phyloP scores from a whole-genome alignment of 2,329 filamentous ascomycete species.

The Gliomastix tumulicola region DNA sequence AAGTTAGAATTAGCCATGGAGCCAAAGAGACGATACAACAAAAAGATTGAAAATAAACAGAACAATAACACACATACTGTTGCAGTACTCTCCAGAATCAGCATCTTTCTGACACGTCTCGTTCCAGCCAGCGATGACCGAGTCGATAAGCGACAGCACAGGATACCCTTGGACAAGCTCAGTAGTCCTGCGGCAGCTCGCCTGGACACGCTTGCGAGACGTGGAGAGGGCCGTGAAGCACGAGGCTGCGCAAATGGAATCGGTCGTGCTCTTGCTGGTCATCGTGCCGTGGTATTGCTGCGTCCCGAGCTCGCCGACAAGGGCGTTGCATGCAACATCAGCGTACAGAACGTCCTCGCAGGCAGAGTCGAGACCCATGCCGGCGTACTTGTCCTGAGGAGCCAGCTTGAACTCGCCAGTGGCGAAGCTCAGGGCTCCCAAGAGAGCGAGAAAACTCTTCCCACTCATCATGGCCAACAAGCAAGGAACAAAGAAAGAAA shows the following conservation, averaged over 20 bases:
- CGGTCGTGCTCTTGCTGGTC: not conserved
- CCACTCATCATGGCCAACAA: too few species aligned
- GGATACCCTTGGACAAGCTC: not conserved
- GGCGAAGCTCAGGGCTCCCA: too few species aligned
- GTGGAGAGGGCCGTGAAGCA: not conserved
- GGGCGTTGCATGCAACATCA: too few species aligned
- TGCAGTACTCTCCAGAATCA: slow-evolving; percentile 4
- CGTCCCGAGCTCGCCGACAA: not conserved
- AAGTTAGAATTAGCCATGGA: not conserved
- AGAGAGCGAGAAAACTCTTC: too few species aligned
- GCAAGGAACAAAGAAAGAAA: too few species aligned
- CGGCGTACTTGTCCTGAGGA: too few species aligned
- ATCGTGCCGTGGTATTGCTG: slow-evolving; percentile 1
- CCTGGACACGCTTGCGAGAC: not conserved
- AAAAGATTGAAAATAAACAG: not conserved
- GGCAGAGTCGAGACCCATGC: too few species aligned
- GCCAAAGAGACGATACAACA: too few species aligned
- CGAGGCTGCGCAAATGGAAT: not conserved
- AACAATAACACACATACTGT: not conserved
- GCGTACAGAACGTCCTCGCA: too few species aligned
- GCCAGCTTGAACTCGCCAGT: too few species aligned
- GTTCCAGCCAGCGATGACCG: slow-evolving; percentile 1
- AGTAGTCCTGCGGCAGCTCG: not conserved
- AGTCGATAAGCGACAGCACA: not conserved
- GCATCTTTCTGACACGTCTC: slow-evolving; percentile 5